Base-by-base conservation (phyloP, 208 protist species). In the Wallacemonas sp. region DNA sequence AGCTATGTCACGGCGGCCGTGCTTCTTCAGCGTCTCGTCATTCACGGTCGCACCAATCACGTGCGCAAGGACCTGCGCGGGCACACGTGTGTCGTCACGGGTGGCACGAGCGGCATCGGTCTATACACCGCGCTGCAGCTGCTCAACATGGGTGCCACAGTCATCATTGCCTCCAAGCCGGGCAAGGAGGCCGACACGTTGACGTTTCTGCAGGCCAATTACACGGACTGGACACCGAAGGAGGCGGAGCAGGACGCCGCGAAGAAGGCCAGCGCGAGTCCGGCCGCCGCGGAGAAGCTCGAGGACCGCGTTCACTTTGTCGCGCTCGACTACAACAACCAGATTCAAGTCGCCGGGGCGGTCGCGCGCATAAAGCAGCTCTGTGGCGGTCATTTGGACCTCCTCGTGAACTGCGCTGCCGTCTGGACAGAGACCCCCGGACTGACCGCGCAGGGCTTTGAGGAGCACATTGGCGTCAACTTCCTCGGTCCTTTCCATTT, bases 381-480 rank as follows among this genome's bases (percentile, higher is more conserved):
- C 18, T 75, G 76, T 52, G 45, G 79, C 54, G 73, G 86, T 63
- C 77, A 81, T 54, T 67, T 93, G 62, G 84, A 93, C 69, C 50
- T 90, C 8, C 74, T 93, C 25, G 84, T 93, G 57, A 93, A 93
- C 74, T 91, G 82, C 61, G 87, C 84, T 26, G 87, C 74, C 54
- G 67, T 93, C n/a, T 91, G 82, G 81, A 76, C 66, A 28, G 87
- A 91, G 67, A 81, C 81, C 61, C 79, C 87, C 0, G 65, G 42
- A 0, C 28, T 87, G 25, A 87, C 81, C n/a, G 78, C 81, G 70
- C 81, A 90, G 41, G 68, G 76, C 23, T 81, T 89, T 46, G 87
- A 93, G 57, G 81, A 91, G 73, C 87, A 93, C 70, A 89, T 93
- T 57, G 87, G 77, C 33, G 70, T 87, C 12, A 93, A 93, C 72